Evolutionary conservation across 73 alveolate genomes (phyloP).

Genomic region (Paraurostyla sp.): DNA sequence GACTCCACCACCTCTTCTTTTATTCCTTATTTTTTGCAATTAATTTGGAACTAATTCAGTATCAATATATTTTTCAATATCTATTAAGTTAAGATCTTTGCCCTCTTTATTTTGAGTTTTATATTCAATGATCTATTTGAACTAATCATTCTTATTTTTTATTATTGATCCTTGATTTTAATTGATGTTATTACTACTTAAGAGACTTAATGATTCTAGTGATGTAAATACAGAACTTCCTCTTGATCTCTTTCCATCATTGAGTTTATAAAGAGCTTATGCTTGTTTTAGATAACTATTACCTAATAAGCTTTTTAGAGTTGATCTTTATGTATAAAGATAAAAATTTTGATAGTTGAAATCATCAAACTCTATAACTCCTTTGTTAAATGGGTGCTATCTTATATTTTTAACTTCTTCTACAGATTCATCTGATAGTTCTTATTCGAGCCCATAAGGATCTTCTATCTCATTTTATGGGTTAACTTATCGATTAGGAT

Average conservation of each 20-base stretch:
- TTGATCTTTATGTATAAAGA: neutral
- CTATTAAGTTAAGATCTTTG: neutral
- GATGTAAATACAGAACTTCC: neutral
- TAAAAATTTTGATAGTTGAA: conserved; percentile 21
- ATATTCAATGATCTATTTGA: neutral
- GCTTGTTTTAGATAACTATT: neutral
- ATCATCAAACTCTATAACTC: conserved; percentile 19
- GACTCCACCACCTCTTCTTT: neutral
- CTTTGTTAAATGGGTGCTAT: conserved; percentile 34
- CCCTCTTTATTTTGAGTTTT: neutral
- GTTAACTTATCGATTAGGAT: neutral
- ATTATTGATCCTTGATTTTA: neutral
- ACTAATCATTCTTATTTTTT: neutral
- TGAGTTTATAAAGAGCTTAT: neutral
- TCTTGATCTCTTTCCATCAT: neutral
- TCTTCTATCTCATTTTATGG: neutral
- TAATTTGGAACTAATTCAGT: neutral
- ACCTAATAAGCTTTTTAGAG: neutral
- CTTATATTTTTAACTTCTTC: neutral
- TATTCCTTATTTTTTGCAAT: neutral
- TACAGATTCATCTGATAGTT: neutral
- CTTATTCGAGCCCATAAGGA: neutral
- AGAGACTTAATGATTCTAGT: neutral
- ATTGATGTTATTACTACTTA: neutral
- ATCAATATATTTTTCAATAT: neutral